phyloP scores from a whole-genome alignment of 2,329 filamentous ascomycete genomes.

The Xylariaceae sp. region DNA sequence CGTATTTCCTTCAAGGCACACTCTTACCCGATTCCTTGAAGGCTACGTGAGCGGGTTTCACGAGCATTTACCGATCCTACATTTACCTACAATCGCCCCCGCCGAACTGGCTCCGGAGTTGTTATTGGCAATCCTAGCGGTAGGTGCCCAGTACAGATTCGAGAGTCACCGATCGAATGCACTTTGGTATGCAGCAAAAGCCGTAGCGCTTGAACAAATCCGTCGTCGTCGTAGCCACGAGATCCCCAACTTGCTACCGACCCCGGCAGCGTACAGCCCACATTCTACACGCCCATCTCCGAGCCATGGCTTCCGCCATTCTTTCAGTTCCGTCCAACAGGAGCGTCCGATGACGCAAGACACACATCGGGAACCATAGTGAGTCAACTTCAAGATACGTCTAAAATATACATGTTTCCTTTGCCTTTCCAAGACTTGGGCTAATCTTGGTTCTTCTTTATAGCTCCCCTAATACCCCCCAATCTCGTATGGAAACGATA shows the following conservation, averaged over 20 bases:
- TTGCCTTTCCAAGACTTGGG: neutral
- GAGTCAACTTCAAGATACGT: conserved; percentile 35
- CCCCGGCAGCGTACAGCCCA: conserved; percentile 60
- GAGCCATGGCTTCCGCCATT: conserved; percentile 59
- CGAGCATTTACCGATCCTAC: conserved; percentile 61
- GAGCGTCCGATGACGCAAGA: conserved; percentile 61
- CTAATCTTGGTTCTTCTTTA: conserved; percentile 16
- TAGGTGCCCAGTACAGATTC: conserved; percentile 68
- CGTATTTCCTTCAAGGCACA: conserved; percentile 69
- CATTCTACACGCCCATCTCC: conserved; percentile 63
- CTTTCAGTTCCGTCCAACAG: conserved; percentile 60
- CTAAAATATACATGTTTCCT: neutral
- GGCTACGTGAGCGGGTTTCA: conserved; percentile 71
- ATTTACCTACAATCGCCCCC: conserved; percentile 67
- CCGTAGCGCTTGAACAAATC: conserved; percentile 62
- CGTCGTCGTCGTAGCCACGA: conserved; percentile 59
- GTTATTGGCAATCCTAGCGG: conserved; percentile 66
- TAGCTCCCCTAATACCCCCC: conserved; percentile 61
- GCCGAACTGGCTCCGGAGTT: conserved; percentile 69
- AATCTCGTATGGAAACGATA: conserved; percentile 65
- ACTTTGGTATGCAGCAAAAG: conserved; percentile 63
- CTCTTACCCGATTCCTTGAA: conserved; percentile 68
- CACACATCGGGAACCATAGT: conserved; percentile 63
- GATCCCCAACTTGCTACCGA: conserved; percentile 58
- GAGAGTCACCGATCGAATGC: conserved; percentile 62